Percentiles rank a stretch among this genome's conserved stretches.
phyloP scores from a whole-genome alignment of 2,329 filamentous ascomycete species.

The Alternaria hordeiaustralica region DNA sequence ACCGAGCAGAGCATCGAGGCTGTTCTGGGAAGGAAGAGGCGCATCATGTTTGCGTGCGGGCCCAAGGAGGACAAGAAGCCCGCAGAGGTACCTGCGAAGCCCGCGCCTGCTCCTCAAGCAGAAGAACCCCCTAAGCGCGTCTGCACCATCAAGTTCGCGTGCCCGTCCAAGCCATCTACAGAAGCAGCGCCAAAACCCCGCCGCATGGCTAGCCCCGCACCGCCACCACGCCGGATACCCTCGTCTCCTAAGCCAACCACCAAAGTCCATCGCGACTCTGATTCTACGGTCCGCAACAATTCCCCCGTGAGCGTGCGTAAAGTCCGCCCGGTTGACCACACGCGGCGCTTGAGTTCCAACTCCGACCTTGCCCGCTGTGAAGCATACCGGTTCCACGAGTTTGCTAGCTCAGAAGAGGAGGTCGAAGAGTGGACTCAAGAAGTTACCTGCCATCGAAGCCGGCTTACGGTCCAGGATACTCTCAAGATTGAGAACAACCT shows the following conservation, averaged over 20 bases:
- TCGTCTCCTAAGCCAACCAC: conserved; percentile 38
- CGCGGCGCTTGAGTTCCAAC: conserved; percentile 45
- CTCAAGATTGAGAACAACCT: conserved; percentile 89
- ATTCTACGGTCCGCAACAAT: conserved; percentile 57
- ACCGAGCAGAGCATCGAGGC: conserved; percentile 67
- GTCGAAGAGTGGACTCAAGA: conserved; percentile 93
- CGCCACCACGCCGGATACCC: conserved; percentile 33
- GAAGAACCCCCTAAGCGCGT: conserved; percentile 58
- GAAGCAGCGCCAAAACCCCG: conserved; percentile 43
- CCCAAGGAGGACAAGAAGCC: conserved; percentile 55
- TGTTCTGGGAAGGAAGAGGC: conserved; percentile 77
- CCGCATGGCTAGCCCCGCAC: conserved; percentile 56
- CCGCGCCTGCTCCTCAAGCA: conserved; percentile 17
- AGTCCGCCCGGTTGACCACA: conserved; percentile 36
- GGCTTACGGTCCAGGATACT: conserved; percentile 88
- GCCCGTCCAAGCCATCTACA: conserved; percentile 61
- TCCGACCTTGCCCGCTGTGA: conserved; percentile 59
- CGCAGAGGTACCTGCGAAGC: conserved; percentile 24
- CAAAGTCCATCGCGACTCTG: conserved; percentile 56
- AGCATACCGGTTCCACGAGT: conserved; percentile 80
- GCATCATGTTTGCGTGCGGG: conserved; percentile 90
- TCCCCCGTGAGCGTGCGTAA: conserved; percentile 55
- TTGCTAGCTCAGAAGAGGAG: conserved; percentile 82
- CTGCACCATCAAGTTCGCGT: conserved; percentile 77
- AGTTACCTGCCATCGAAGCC: conserved; percentile 66